These are phyloP conservation scores for Sedum album DNA, from an alignment of 164 flowering plant species.

Conservation along the genomic window DNA sequence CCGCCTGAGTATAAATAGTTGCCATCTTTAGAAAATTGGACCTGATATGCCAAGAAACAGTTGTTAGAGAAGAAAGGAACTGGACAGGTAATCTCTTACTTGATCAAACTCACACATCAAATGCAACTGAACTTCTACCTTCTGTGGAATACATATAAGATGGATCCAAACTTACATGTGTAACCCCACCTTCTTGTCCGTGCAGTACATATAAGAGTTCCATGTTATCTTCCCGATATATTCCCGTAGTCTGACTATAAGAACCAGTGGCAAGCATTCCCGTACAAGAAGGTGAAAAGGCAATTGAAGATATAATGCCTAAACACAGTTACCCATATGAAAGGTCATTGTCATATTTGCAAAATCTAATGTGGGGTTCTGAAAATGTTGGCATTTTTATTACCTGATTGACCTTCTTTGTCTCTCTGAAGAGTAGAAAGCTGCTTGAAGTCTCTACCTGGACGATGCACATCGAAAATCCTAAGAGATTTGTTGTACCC, in stretches of 20 bases:
- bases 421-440: constrained; percentile 65
- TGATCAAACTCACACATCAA: background rate
- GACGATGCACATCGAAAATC: constrained; percentile 83
- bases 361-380: background rate
- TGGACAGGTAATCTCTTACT: constrained; percentile 44
- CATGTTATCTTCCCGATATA: constrained; percentile 84
- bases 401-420: constrained; percentile 72
- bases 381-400: no score
- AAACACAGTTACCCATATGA: background rate
- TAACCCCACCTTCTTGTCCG: constrained; percentile 93
- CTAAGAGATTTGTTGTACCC: constrained; percentile 84
- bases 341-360: no score
- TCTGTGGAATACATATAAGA: background rate
- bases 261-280: constrained; percentile 91
- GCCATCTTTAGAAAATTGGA: constrained; percentile 89
- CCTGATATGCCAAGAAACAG: constrained; percentile 28
- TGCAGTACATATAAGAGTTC: constrained; percentile 80
- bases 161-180: constrained; percentile 56
- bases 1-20: constrained; percentile 86
- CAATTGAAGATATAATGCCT: constrained; percentile 85
- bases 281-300: constrained; percentile 61
- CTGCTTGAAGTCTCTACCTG: constrained; percentile 83
- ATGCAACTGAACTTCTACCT: background rate
- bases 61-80: background rate
- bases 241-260: constrained; percentile 75